phyloP scores from a whole-genome alignment of 2,329 filamentous ascomycete genomes.

The Tolypocladium sp. region DNA sequence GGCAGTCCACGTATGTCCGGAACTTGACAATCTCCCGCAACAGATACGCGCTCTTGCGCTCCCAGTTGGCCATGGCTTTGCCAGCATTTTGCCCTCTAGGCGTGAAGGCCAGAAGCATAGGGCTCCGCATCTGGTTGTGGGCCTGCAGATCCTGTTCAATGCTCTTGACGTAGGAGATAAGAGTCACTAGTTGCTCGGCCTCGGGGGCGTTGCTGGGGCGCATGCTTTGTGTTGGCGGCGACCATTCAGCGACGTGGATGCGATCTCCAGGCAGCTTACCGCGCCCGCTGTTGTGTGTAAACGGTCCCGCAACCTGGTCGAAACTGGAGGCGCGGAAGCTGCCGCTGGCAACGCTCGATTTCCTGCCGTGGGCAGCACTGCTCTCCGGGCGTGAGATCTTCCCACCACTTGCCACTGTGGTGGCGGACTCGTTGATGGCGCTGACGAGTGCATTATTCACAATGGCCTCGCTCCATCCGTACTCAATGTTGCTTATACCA shows the following conservation, averaged over 20 bases:
- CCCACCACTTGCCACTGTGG: conserved; percentile 19
- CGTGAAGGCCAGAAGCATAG: conserved; percentile 85
- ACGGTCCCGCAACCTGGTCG: conserved; percentile 47
- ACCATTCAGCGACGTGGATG: conserved; percentile 78
- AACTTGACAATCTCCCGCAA: conserved; percentile 95
- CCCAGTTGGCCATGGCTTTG: conserved; percentile 93
- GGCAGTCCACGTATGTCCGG: conserved; percentile 82
- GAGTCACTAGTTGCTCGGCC: conserved; percentile 66
- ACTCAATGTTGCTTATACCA: conserved; percentile 93
- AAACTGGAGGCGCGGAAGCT: conserved; percentile 49
- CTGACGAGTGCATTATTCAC: conserved; percentile 52
- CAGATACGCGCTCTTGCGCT: conserved; percentile 87
- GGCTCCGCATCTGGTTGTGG: conserved; percentile 80
- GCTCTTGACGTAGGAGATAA: conserved; percentile 71
- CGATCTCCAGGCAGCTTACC: conserved; percentile 74
- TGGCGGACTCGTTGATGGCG: conserved; percentile 39
- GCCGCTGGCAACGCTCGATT: conserved; percentile 38
- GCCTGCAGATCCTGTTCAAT: conserved; percentile 78
- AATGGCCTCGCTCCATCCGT: conserved; percentile 86
- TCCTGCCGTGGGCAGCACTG: conserved; percentile 30
- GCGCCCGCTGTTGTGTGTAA: conserved; percentile 38
- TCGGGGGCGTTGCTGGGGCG: conserved; percentile 72
- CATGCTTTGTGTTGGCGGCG: conserved; percentile 82
- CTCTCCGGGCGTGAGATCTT: conserved; percentile 40
- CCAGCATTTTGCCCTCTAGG: conserved; percentile 70